Base-by-base conservation (phyloP, 129 eudicot species). In the Kitagawia praeruptora region DNA sequence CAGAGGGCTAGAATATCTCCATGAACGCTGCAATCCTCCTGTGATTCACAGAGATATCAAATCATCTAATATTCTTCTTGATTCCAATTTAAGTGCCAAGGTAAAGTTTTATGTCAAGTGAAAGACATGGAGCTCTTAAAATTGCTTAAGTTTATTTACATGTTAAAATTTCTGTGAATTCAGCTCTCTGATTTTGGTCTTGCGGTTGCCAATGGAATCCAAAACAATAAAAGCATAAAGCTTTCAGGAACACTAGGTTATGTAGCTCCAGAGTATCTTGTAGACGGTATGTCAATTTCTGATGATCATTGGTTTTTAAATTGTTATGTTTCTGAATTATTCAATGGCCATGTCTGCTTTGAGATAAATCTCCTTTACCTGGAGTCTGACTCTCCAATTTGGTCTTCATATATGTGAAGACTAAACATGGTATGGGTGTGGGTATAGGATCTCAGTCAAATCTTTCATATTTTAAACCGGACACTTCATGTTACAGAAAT, bases 161-260 rank as follows among this genome's bases (percentile, higher is more conserved):
- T 79, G 38, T 80, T 76, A 49, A 11, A 8, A 76, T 80, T 82
- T 8, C 76, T 12, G 5, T 74, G 79, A 44, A 41, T 76, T 81
- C 93, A 95, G 98, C 89, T 95, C 81, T 95, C 93, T 51, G 96
- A 92, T 85, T 92, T 95, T 87, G 92, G 94, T 64, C 91, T 90
- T 47, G 97, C 98, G 19, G 81, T 87, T 56, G 83, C 85, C 49
- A 89, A 79, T 28, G 97, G 90, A 58, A 76, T 80, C 44, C 90
- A 86, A 58, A 83, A 79, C 81, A 92, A 89, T 85, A 85, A 86
- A 70, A 84, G 84, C 74, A 78, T 90, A 77, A 92, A 89, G 88
- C 88, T 90, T 75, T 92, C 94, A 23, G 98, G 92, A 77, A 83
- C 92, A 48, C 82, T 90, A 64, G 97, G 97, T 77, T 95, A 92